Evolutionary conservation across 331 rosid genomes (phyloP).

Genomic region (Rhamnella rubrinervis): DNA sequence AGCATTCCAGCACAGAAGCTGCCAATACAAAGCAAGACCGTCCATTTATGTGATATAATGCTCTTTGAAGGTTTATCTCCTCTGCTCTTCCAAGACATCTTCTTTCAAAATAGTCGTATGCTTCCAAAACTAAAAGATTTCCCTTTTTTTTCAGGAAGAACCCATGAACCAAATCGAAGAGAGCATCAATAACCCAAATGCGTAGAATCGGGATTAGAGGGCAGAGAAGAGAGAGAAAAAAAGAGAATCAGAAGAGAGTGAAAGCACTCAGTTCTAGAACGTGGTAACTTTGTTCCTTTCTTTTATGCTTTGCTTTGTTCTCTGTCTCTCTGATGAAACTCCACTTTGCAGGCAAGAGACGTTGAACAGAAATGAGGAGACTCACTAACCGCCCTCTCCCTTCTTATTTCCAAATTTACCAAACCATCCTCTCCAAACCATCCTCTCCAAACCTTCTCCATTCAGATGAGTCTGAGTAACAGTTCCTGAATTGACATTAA

Average conservation of each 20-base stretch:
- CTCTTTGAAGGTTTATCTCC: conserved; percentile 67
- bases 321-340: conserved; percentile 12
- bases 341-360: conserved; percentile 42
- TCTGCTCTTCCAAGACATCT: conserved; percentile 86
- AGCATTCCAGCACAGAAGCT: conserved; percentile 92
- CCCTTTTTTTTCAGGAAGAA: conserved; percentile 22
- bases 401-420: conserved; percentile 29
- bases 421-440: conserved; percentile 20
- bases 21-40: conserved; percentile 71
- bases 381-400: conserved; percentile 30
- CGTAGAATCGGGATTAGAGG: conserved; percentile 2
- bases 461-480: conserved; percentile 1
- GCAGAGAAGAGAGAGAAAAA: conserved; percentile 6
- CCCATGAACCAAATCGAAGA: conserved; percentile 29
- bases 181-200: conserved; percentile 5
- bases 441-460: conserved; percentile 16
- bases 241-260: conserved; percentile 15
- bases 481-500: conserved; percentile 14
- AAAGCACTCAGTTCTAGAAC: neutral
- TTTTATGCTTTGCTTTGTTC: conserved; percentile 20
- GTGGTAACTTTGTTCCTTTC: conserved; percentile 32
- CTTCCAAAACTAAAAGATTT: conserved; percentile 9
- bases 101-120: conserved; percentile 14
- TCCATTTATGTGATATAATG: conserved; percentile 67
- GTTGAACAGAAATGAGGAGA: conserved; percentile 34